Evolutionary conservation across 257 asterid genomes (phyloP), one percentile per base, ranked within the genome.

Genomic region (Fraxinus pennsylvanica): DNA sequence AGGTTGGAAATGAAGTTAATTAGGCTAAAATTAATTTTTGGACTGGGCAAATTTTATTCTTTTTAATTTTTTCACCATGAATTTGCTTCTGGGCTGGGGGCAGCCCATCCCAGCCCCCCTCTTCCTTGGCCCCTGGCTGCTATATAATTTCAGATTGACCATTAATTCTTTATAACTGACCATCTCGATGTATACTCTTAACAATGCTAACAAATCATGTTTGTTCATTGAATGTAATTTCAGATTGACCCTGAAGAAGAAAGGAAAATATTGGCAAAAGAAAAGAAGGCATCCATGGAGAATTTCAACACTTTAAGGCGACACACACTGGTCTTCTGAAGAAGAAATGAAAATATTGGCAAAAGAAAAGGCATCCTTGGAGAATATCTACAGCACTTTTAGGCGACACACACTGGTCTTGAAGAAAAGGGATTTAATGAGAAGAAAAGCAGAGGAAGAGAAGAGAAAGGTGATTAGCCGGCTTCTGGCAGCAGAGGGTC

Each of bases 401-500:
- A 91, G 88, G 84, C 87, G 96, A 66, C 97, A 91, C 81, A 90
- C 96, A 0, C 98, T 92, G 27, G 94, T 96, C 68, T 85, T 96
- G 19, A 84, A 83, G 86, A 96, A 93, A 80, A 85, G 97, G 87
- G 97, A 92, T 45, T 39, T 93, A 78, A 88, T 90, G 91, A 83
- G 96, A 38, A 89, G 78, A 81, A 96, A 92, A 68, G 92, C 96
- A 17, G 96, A 90, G 3, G 50, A 41, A 78, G 98, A 93, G 43
- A 88, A 86, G 92, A 87, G 80, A 78, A 88, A 65, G 79, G 50
- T 89, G 75, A 86, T 96, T 19, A 84, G 86, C 79, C 91, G 84
- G 89, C 98, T 93, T 80, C 88, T 96, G 33, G 97, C 94, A 79
- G 97, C 94, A 43, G 99, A 96, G 89, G 99, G 97, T 74, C 97